Conservation (phyloP, 192 early-diverging fungal genomes). For the Radiomyces spectabilis region DNA sequence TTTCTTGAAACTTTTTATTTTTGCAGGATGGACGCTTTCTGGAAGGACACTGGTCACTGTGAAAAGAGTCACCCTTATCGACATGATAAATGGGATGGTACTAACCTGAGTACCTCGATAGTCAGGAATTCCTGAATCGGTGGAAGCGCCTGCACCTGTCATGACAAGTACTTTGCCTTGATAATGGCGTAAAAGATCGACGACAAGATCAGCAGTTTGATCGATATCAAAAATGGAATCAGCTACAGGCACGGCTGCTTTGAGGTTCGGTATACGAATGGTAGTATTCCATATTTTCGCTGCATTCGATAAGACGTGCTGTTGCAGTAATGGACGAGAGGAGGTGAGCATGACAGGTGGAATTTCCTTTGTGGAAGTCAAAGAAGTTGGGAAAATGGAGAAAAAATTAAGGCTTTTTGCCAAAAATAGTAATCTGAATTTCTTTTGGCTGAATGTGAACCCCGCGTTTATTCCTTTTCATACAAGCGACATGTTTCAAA, state of each 20-base stretch:
- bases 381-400: not conserved
- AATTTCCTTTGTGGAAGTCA: no score
- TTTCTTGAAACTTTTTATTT: not conserved
- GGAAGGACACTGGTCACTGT: no score
- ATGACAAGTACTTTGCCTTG: conserved; percentile 31
- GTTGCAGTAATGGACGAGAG: not conserved
- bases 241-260: not conserved
- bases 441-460: no score
- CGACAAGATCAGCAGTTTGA: conserved; percentile 19
- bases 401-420: no score
- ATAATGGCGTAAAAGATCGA: conserved; percentile 26
- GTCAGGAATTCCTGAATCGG: conserved; percentile 58
- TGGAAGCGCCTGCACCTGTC: conserved; percentile 41
- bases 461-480: no score
- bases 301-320: not conserved
- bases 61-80: not conserved
- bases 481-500: no score
- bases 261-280: conserved; percentile 14
- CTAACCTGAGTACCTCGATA: conserved; percentile 66
- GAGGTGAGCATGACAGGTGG: not conserved
- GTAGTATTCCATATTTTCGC: conserved; percentile 5
- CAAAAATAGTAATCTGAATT: no score
- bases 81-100: conserved; percentile 19
- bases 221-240: conserved; percentile 12
- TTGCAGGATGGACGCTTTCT: conserved; percentile 1